Evolutionary conservation across 176 grass and related monocot species (phyloP).

Genomic region (Avena insularis): DNA sequence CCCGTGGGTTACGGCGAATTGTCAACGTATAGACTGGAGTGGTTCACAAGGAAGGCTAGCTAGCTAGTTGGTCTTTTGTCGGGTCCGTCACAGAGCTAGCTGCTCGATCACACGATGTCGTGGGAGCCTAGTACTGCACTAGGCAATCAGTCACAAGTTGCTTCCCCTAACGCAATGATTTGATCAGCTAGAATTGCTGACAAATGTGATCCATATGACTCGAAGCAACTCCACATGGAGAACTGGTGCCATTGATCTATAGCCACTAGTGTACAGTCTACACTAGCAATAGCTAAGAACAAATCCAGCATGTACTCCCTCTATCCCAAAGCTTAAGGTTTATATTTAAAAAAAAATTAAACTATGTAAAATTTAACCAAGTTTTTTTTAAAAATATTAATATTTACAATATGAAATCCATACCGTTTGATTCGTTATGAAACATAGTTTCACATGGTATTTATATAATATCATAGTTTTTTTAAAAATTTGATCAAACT

Average conservation of each 20-base stretch:
- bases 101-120: neutral
- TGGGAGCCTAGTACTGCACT: neutral
- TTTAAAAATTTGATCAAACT: too few relatives aligned
- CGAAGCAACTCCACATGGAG: neutral
- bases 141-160: neutral
- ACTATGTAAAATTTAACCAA: too few relatives aligned
- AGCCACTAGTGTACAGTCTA: neutral
- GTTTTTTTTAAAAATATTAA: too few relatives aligned
- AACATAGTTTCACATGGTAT: too few relatives aligned
- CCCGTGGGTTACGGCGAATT: neutral
- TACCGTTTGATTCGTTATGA: too few relatives aligned
- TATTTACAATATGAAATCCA: too few relatives aligned
- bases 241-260: neutral
- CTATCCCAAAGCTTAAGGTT: too few relatives aligned
- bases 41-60: constrained; percentile 18
- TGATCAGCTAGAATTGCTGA: neutral
- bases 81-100: neutral
- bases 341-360: too few relatives aligned
- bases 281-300: too few relatives aligned
- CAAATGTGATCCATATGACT: constrained; percentile 12
- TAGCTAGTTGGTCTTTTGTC: neutral
- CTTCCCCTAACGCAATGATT: neutral
- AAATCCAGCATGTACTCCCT: too few relatives aligned
- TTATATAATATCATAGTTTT: too few relatives aligned
- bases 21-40: constrained; percentile 1